phyloP scores from a whole-genome alignment of 2,329 filamentous ascomycete genomes.

The Periconia digitata region DNA sequence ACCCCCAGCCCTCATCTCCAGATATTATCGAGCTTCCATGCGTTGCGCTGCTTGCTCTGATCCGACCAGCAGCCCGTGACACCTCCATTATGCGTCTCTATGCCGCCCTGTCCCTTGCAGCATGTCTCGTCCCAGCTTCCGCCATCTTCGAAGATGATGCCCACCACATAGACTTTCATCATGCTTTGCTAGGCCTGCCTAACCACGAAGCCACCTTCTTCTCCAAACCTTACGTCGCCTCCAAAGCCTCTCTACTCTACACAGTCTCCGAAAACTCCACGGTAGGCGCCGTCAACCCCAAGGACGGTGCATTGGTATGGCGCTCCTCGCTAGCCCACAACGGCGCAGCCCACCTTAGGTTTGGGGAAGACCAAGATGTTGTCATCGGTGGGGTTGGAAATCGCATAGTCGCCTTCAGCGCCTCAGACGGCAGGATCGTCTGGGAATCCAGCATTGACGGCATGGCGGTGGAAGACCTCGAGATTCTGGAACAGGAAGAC shows the following conservation, averaged over 20 bases:
- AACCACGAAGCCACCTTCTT: slow-evolving; percentile 88
- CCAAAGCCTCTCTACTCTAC: slow-evolving; percentile 87
- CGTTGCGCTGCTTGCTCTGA: background rate
- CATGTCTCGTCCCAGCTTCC: slow-evolving; percentile 53
- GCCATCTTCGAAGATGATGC: slow-evolving; percentile 91
- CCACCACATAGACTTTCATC: slow-evolving; percentile 88
- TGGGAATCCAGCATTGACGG: slow-evolving; percentile 70
- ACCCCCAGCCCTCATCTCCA: too few relatives aligned
- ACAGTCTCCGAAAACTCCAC: slow-evolving; percentile 89
- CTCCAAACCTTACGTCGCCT: slow-evolving; percentile 78
- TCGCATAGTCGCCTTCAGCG: slow-evolving; percentile 79
- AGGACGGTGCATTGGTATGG: slow-evolving; percentile 83
- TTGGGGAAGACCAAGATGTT: slow-evolving; percentile 77
- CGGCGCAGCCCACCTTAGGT: slow-evolving; percentile 57
- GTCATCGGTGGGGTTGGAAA: slow-evolving; percentile 72
- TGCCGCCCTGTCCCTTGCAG: slow-evolving; percentile 39
- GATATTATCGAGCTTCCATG: background rate
- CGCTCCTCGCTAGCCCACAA: slow-evolving; percentile 58
- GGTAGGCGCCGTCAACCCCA: slow-evolving; percentile 85
- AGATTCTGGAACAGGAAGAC: slow-evolving; percentile 73
- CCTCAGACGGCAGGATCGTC: slow-evolving; percentile 73
- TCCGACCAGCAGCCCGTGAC: slow-evolving; percentile 9
- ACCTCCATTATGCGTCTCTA: slow-evolving; percentile 40
- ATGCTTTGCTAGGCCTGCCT: slow-evolving; percentile 82
- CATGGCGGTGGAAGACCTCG: slow-evolving; percentile 65